Conservation (phyloP, 768 basidiomycete species). For the Lactifluus subvellereus region DNA sequence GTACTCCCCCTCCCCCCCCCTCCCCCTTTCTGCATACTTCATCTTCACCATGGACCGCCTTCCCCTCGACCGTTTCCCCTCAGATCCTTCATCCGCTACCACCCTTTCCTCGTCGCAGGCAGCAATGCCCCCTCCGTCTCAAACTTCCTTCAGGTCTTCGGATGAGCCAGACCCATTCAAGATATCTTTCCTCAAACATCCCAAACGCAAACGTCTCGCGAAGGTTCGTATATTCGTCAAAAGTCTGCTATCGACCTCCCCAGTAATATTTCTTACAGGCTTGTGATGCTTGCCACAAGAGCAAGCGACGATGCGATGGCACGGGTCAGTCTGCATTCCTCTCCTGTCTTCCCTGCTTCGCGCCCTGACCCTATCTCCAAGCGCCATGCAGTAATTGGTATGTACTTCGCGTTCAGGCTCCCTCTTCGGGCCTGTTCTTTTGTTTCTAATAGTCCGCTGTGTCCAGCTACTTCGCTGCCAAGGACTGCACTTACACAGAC, state of each 20-base stretch:
- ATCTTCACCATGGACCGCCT: slow-evolving; percentile 11
- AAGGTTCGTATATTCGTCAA: slow-evolving; percentile 33
- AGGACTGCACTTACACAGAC: slow-evolving; percentile 77
- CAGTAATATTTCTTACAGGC: slow-evolving; percentile 35
- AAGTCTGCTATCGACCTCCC: background rate
- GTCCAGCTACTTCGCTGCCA: slow-evolving; percentile 70
- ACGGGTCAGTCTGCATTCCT: slow-evolving; percentile 46
- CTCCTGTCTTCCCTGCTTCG: slow-evolving; percentile 5
- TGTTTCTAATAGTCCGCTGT: slow-evolving; percentile 19
- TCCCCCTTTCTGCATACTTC: background rate
- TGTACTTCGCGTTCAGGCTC: slow-evolving; percentile 13
- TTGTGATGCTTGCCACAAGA: slow-evolving; percentile 81
- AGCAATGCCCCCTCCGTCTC: slow-evolving; percentile 9
- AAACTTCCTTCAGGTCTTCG: slow-evolving; percentile 12
- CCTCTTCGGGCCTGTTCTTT: slow-evolving; percentile 6
- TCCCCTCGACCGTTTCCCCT: slow-evolving; percentile 8
- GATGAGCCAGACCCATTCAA: slow-evolving; percentile 32
- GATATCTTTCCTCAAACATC: slow-evolving; percentile 45
- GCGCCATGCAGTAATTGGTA: slow-evolving; percentile 82
- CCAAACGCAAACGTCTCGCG: slow-evolving; percentile 49
- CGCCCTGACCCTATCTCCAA: slow-evolving; percentile 29
- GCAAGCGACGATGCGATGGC: slow-evolving; percentile 79
- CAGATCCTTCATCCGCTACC: background rate
- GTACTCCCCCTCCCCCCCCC: background rate
- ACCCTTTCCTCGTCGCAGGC: background rate